A percentile compares a stretch with the other conserved stretches of the same genome.
These are phyloP conservation scores for Zangia roseola DNA, from an alignment of 768 basidiomycete genomes.

Conservation along the genomic window DNA sequence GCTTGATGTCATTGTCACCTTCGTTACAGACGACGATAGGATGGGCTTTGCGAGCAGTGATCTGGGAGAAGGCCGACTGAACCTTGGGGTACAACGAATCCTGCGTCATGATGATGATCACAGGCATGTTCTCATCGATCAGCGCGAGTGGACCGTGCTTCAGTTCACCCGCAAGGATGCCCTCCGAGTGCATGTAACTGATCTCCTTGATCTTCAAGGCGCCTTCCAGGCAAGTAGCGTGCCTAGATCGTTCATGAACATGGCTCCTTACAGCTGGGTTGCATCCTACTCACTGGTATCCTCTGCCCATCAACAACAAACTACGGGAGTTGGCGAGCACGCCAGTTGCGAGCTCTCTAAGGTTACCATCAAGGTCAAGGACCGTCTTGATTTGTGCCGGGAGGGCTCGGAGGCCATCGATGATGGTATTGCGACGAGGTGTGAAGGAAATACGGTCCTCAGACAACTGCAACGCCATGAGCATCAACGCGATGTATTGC, in stretches of 20 bases:
- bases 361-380: slow-evolving; percentile 69
- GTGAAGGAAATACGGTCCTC: slow-evolving; percentile 96
- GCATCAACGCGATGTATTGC: slow-evolving; percentile 95
- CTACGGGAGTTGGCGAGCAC: slow-evolving; percentile 78
- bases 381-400: slow-evolving; percentile 87
- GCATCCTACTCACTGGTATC: slow-evolving; percentile 76
- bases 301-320: slow-evolving; percentile 94
- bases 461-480: slow-evolving; percentile 98
- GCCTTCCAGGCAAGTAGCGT: slow-evolving; percentile 97
- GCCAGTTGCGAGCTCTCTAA: slow-evolving; percentile 83
- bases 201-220: slow-evolving; percentile 99
- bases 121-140: slow-evolving; percentile 97
- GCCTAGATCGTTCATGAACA: slow-evolving; percentile 37
- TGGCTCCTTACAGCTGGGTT: too few species aligned
- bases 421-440: slow-evolving; percentile 88
- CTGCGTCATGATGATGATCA: slow-evolving; percentile 99
- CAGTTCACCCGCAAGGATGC: slow-evolving; percentile 96
- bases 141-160: slow-evolving; percentile 98
- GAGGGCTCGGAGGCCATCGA: slow-evolving; percentile 87
- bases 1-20: slow-evolving; percentile 75
- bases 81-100: slow-evolving; percentile 99
- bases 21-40: slow-evolving; percentile 96
- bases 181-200: slow-evolving; percentile 65
- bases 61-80: slow-evolving; percentile 93
- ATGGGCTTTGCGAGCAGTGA: slow-evolving; percentile 95